Base-by-base conservation (phyloP, 2,329 filamentous ascomycete genomes). In the Sclerotinia minor region DNA sequence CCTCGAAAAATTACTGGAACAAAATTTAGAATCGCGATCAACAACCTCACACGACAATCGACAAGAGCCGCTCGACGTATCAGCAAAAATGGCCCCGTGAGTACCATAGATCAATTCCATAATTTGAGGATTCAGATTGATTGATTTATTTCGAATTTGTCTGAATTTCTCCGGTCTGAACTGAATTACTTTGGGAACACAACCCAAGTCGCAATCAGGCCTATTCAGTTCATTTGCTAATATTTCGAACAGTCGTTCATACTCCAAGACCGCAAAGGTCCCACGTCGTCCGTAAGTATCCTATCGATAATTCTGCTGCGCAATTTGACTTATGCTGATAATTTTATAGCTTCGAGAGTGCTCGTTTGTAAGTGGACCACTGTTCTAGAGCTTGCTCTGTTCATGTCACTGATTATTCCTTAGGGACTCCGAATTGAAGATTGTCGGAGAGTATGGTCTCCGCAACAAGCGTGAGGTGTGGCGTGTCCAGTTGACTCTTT, bases 391-490 rank as follows among this genome's bases (percentile, higher is more conserved):
- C 94, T 92, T 94, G 93, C 92, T 96, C 92, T 92, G 88, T 89
- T 94, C 86, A 98, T 82, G 94, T 97, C 94, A 91, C 90, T 91
- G 88, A 91, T 86, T 79, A 79, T 80, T 77, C 79, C 75, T 80
- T 86, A 98, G 95, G 87, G 95, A 99, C 87, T 92, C 94, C 81
- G 95, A 99, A 87, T 86, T 99, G 84, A 99, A 99, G 92, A 91
- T 95, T 84, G 94, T 99, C 80, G 95, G 95, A 85, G 95, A 99
- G 87, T 99, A 96, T 88, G 95, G 95, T 85, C 92, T 99, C 79
- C 92, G 94, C 85, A 99, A 99, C 89, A 99, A 99, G 93, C 94
- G 95, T 88, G 95, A 99, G 89, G 95, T 99, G 81, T 99, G 95
- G 95, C 93, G 95, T 85, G 95, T 99, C 85, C 90, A 92, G 89